Evolutionary conservation across 164 flowering plant genomes (phyloP).

Genomic region (Macadamia integrifolia): DNA sequence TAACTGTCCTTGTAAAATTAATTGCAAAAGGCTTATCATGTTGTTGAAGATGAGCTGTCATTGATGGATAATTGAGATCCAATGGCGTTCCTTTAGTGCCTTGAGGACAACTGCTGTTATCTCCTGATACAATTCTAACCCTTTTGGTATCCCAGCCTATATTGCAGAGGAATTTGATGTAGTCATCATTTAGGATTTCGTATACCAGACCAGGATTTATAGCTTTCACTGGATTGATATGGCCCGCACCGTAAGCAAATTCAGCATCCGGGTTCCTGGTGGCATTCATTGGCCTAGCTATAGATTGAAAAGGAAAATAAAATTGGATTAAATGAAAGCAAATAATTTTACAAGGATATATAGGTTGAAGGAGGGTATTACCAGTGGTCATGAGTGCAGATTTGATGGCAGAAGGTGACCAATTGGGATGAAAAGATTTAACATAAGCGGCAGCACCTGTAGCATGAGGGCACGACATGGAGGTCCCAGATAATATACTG

Average conservation of each 20-base stretch:
- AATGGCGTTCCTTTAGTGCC: neutral
- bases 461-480: too few relatives aligned
- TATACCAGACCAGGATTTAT: neutral
- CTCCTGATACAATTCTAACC: too few relatives aligned
- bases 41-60: constrained; percentile 6
- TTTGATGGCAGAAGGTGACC: too few relatives aligned
- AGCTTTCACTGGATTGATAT: constrained; percentile 29
- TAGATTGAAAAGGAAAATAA: neutral
- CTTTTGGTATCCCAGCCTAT: too few relatives aligned
- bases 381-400: constrained; percentile 54
- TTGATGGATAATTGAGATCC: too few relatives aligned
- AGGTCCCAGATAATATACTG: constrained; percentile 5
- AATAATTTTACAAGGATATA: neutral
- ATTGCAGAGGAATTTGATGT: too few relatives aligned
- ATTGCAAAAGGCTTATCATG: constrained; percentile 22
- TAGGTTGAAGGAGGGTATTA: constrained; percentile 2
- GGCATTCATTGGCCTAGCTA: constrained; percentile 8
- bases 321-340: neutral
- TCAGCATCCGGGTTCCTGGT: neutral
- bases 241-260: constrained; percentile 23
- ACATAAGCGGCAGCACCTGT: too few relatives aligned
- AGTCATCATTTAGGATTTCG: too few relatives aligned
- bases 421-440: too few relatives aligned
- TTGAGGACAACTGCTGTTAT: too few relatives aligned
- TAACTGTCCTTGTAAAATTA: constrained; percentile 2